phyloP scores from a whole-genome alignment of 495 filamentous ascomycete species.

The Apodospora peruviana region DNA sequence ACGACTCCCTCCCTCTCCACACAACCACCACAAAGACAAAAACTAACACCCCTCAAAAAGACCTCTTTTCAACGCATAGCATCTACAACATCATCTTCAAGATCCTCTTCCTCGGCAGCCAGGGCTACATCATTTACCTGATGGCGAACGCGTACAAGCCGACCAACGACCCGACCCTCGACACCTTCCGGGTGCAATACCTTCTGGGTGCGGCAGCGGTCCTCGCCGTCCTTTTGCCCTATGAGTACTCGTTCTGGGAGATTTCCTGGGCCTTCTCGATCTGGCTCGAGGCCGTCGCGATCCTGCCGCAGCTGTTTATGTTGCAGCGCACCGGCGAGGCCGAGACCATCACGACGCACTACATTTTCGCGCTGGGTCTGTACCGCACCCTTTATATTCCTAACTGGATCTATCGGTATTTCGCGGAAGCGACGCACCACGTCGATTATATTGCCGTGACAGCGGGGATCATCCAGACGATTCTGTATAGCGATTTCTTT shows the following conservation, averaged over 20 bases:
- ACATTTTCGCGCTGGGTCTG: constrained; percentile 87
- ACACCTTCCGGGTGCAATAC: constrained; percentile 95
- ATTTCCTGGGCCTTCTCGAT: constrained; percentile 96
- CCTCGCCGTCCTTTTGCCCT: constrained; percentile 78
- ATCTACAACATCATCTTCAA: constrained; percentile 93
- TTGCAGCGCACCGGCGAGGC: constrained; percentile 95
- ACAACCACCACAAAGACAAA: neutral
- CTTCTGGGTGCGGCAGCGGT: constrained; percentile 73
- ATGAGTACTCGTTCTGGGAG: constrained; percentile 65
- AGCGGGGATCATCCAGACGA: constrained; percentile 85
- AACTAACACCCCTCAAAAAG: constrained; percentile 33
- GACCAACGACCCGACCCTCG: constrained; percentile 89
- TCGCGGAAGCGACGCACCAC: constrained; percentile 57
- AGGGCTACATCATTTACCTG: constrained; percentile 88
- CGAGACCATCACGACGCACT: constrained; percentile 96
- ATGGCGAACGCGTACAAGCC: constrained; percentile 96
- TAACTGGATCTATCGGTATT: constrained; percentile 93
- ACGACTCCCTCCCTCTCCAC: constrained; percentile 8
- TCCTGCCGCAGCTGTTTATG: constrained; percentile 96
- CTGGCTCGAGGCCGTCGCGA: constrained; percentile 94
- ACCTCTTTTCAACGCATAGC: constrained; percentile 83
- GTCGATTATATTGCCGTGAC: constrained; percentile 77
- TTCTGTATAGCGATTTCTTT: constrained; percentile 98
- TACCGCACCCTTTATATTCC: constrained; percentile 96
- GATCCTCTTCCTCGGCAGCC: constrained; percentile 85